Evolutionary conservation across 2,329 filamentous ascomycete species (phyloP).

Genomic region (Trichoderma brevicompactum): DNA sequence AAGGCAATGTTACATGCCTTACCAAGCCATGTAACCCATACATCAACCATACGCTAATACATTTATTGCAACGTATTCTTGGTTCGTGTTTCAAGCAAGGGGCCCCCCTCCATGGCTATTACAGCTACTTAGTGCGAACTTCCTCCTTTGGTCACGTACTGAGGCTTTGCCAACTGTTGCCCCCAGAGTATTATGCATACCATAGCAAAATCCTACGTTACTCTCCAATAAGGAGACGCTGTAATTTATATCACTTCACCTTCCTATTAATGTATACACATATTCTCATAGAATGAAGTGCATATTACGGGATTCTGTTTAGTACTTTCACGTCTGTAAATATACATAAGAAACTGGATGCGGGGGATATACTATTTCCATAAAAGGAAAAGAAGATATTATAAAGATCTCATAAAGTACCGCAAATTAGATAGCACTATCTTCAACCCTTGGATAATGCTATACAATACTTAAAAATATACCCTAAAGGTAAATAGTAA

Average conservation of each 20-base stretch:
- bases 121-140: slow-evolving; percentile 4
- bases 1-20: slow-evolving; percentile 25
- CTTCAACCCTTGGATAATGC: no score
- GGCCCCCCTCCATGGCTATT: slow-evolving; percentile 8
- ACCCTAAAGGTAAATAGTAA: no score
- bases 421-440: no score
- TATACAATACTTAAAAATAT: no score
- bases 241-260: neutral
- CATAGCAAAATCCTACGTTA: slow-evolving; percentile 29
- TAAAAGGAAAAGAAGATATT: no score
- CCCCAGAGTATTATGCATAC: neutral
- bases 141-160: slow-evolving; percentile 7
- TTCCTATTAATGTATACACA: neutral
- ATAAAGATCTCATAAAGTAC: no score
- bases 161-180: neutral
- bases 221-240: slow-evolving; percentile 5
- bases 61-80: slow-evolving; percentile 21
- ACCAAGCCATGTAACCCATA: slow-evolving; percentile 18
- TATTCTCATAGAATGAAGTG: no score
- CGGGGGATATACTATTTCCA: no score
- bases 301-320: no score
- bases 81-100: slow-evolving; percentile 13
- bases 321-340: no score
- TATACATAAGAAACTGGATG: no score
- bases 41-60: neutral